Conservation (phyloP, 768 basidiomycete species). For the Rubroboletus pulcherrimus region DNA sequence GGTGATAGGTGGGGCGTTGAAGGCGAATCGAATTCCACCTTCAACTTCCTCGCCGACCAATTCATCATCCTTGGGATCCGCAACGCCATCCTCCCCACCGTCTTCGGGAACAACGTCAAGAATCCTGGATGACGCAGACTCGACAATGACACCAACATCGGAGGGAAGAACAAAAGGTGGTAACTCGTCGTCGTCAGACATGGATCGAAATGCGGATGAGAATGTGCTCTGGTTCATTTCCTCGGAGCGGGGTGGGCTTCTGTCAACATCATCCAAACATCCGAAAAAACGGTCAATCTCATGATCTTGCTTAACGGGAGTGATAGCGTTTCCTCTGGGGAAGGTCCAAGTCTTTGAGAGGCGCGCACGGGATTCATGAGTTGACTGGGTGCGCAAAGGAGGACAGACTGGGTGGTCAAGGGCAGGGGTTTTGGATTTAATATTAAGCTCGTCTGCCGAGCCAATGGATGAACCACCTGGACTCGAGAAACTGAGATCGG, state of each 20-base stretch:
- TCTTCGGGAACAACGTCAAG: constrained; percentile 45
- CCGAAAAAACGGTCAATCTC: constrained; percentile 78
- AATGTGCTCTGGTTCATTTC: constrained; percentile 63
- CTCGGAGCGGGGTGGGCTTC: constrained; percentile 41
- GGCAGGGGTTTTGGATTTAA: constrained; percentile 2
- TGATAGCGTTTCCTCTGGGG: constrained; percentile 35
- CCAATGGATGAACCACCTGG: constrained; percentile 50
- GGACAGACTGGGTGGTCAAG: neutral
- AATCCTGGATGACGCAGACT: constrained; percentile 21
- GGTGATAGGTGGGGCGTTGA: constrained; percentile 51
- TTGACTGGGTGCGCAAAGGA: constrained; percentile 13
- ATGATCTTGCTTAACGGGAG: constrained; percentile 27
- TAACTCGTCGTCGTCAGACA: constrained; percentile 46
- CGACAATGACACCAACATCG: constrained; percentile 42
- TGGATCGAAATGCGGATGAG: constrained; percentile 45
- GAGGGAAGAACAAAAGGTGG: constrained; percentile 49
- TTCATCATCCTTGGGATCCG: constrained; percentile 41
- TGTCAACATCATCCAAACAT: constrained; percentile 55
- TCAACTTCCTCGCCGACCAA: constrained; percentile 57
- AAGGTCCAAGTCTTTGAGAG: constrained; percentile 74
- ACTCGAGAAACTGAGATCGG: constrained; percentile 44
- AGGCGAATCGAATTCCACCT: constrained; percentile 71
- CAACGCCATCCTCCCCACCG: constrained; percentile 25
- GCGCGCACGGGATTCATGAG: constrained; percentile 37
- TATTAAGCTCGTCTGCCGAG: constrained; percentile 46